phyloP scores from a whole-genome alignment of 164 flowering plant species.

The Saururus chinensis region DNA sequence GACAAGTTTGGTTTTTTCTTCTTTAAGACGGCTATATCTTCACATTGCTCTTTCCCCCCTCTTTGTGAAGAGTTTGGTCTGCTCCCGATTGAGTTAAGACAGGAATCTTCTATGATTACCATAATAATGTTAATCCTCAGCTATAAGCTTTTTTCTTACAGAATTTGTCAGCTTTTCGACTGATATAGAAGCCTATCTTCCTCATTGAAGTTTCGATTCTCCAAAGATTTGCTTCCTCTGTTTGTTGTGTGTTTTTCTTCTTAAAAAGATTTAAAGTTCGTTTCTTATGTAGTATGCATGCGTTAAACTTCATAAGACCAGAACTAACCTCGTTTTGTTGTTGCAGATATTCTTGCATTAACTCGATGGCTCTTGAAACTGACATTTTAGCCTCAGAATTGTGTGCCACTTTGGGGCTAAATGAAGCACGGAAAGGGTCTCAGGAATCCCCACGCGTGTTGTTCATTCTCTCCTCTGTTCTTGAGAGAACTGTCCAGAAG shows the following conservation, averaged over 20 bases:
- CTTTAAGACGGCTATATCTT: too few relatives aligned
- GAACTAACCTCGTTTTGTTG: background rate
- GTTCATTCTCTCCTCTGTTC: slow-evolving; percentile 39
- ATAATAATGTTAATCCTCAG: background rate
- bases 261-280: background rate
- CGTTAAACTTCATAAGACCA: too few relatives aligned
- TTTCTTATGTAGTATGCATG: too few relatives aligned
- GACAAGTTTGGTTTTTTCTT: too few relatives aligned
- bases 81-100: too few relatives aligned
- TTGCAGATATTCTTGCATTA: slow-evolving; percentile 23
- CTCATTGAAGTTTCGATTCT: background rate
- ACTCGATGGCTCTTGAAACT: slow-evolving; percentile 26
- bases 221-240: background rate
- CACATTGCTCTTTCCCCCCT: background rate
- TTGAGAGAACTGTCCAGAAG: slow-evolving; percentile 49
- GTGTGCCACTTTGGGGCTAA: slow-evolving; percentile 47
- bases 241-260: background rate
- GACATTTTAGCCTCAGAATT: slow-evolving; percentile 20
- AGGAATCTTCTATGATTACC: background rate
- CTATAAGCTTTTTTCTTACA: background rate
- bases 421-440: slow-evolving; percentile 23
- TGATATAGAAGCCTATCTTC: background rate
- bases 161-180: background rate
- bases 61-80: background rate
- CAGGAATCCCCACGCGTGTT: slow-evolving; percentile 42